A percentile compares a stretch with the other conserved stretches of the same genome.
Conservation (phyloP, 331 rosid species). For the Rhamnella rubrinervis region DNA sequence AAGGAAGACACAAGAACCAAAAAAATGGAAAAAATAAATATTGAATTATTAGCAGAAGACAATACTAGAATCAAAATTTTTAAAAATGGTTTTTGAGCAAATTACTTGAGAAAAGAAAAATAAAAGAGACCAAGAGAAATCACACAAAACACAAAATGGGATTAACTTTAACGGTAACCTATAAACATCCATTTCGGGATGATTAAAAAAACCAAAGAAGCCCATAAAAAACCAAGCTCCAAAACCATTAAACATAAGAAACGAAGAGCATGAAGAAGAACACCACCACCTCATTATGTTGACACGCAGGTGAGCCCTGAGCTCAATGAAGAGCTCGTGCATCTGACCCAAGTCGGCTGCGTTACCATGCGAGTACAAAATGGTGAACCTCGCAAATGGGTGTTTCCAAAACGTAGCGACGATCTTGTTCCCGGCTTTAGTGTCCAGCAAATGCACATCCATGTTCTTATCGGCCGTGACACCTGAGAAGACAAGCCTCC, state of each 20-base stretch:
- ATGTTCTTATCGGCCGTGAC: slow-evolving; percentile 63
- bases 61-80: background rate
- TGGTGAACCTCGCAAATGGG: slow-evolving; percentile 75
- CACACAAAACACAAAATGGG: background rate
- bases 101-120: background rate
- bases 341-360: slow-evolving; percentile 96
- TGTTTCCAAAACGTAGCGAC: slow-evolving; percentile 86
- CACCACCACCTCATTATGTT: slow-evolving; percentile 68
- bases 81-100: background rate
- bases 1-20: background rate
- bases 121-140: background rate
- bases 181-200: background rate
- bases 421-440: slow-evolving; percentile 65
- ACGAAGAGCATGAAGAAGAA: too few species aligned
- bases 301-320: slow-evolving; percentile 89
- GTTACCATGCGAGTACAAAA: slow-evolving; percentile 88
- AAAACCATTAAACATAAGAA: background rate
- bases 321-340: slow-evolving; percentile 83
- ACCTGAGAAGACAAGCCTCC: slow-evolving; percentile 54
- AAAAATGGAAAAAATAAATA: background rate
- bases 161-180: background rate
- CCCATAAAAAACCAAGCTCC: slow-evolving; percentile 1
- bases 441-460: slow-evolving; percentile 55
- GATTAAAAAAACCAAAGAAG: background rate
- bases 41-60: background rate